Conservation (phyloP, 768 basidiomycete genomes). For the Leccinum rimulosum region DNA sequence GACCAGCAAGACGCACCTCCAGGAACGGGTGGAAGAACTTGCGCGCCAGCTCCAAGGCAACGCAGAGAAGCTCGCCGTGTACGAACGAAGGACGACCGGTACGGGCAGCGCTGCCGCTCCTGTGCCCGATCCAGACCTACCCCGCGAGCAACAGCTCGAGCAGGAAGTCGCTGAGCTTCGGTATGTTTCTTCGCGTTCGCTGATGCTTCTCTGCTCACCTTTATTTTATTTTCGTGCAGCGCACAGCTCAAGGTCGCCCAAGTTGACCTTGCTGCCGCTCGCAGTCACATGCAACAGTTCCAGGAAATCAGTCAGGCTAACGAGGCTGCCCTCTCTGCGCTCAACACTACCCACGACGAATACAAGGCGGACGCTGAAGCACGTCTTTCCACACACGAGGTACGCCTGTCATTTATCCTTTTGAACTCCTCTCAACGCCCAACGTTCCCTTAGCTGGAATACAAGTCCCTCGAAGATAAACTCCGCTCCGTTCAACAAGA, state of each 20-base stretch:
- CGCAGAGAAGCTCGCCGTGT: conserved; percentile 83
- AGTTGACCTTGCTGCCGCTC: conserved; percentile 69
- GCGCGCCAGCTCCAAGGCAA: conserved; percentile 64
- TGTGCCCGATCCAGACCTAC: conserved; percentile 44
- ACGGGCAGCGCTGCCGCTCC: conserved; percentile 32
- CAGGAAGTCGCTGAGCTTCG: conserved; percentile 82
- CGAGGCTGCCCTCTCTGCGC: conserved; percentile 67
- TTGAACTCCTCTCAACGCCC: background rate
- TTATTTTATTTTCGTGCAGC: conserved; percentile 40
- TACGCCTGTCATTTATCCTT: conserved; percentile 28
- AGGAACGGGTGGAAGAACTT: conserved; percentile 53
- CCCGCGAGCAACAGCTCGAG: conserved; percentile 77
- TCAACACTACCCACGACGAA: conserved; percentile 76
- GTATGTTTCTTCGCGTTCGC: conserved; percentile 36
- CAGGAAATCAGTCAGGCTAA: conserved; percentile 81
- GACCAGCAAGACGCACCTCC: conserved; percentile 75
- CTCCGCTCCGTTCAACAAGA: conserved; percentile 55
- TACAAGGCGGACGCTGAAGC: conserved; percentile 72
- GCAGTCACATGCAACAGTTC: conserved; percentile 78
- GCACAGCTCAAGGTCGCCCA: conserved; percentile 74
- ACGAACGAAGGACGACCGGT: conserved; percentile 60
- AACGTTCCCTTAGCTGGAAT: conserved; percentile 50
- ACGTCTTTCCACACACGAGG: conserved; percentile 67
- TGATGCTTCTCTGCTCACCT: background rate
- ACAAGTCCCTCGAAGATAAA: conserved; percentile 60